A percentile compares a stretch with the other conserved stretches of the same genome.
These are phyloP conservation scores for Bipolaris zeicola DNA, from an alignment of 2,329 filamentous ascomycete genomes.

Conservation along the genomic window DNA sequence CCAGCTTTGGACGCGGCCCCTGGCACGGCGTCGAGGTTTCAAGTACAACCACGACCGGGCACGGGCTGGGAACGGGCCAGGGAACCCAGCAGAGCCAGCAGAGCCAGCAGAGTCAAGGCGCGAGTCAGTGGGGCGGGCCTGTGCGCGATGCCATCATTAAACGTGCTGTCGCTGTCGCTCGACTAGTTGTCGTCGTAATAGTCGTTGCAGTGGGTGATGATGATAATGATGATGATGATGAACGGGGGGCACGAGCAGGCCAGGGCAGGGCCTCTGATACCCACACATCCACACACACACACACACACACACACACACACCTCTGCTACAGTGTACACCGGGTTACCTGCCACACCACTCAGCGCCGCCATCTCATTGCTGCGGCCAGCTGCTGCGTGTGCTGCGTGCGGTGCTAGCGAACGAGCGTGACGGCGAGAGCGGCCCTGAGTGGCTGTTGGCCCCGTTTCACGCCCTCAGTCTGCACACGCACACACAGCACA, in stretches of 20 bases:
- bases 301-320: too few species aligned
- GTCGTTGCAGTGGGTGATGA: background rate
- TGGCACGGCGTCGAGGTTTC: constrained; percentile 20
- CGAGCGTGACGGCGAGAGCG: background rate
- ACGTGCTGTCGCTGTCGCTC: background rate
- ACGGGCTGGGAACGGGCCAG: constrained; percentile 4
- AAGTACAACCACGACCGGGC: constrained; percentile 16
- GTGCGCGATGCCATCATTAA: constrained; percentile 13
- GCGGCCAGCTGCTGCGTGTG: too few species aligned
- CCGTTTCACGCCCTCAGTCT: constrained; percentile 6
- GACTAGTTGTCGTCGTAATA: background rate
- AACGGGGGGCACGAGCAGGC: too few species aligned
- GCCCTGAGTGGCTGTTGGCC: constrained; percentile 6
- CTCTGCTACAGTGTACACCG: background rate
- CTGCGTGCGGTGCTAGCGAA: background rate
- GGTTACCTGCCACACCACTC: background rate
- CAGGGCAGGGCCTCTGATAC: too few species aligned
- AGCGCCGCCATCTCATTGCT: too few species aligned
- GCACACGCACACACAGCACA: background rate
- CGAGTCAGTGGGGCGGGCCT: constrained; percentile 16
- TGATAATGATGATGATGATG: too few species aligned
- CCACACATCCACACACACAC: too few species aligned
- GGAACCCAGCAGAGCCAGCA: background rate
- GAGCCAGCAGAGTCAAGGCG: background rate
- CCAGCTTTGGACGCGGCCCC: constrained; percentile 2